Evolutionary conservation across 768 basidiomycete genomes (phyloP), one percentile per base, ranked within the genome.

Genomic region (Pulveroboletus frians): DNA sequence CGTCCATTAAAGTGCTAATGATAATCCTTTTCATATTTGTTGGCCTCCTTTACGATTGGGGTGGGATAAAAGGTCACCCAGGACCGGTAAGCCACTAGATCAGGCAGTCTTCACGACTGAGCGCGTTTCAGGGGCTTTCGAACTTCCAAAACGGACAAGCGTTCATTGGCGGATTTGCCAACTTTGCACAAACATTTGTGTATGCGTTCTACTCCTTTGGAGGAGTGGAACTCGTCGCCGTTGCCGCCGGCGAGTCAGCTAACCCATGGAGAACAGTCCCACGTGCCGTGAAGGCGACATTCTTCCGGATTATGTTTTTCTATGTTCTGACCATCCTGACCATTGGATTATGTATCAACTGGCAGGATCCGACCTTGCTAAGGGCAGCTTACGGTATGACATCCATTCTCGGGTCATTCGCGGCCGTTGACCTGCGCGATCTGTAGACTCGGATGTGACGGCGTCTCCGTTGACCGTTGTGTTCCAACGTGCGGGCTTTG

Each of bases 141-240:
- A 78, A 78, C 61, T 77, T 77, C 47, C 71, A 72, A 20, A 53
- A 73, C 34, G 68, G 69, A 9, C 77, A 79, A 62, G 77, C 78
- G 0, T 78, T 80, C 56, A 65, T 80, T 10, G 79, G 78, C 9
- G 77, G 77, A 39, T 80, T 78, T 47, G 49, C 73, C 32, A 68
- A 74, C 30, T 78, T 80, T 61, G 74, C 76, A 8, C 76, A 76
- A 56, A 77, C 76, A 5, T 84, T 83, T 51, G 81, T 85, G 32
- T 85, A 75, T 30, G 84, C 84, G 11, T 85, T 85, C 52, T 88
- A 80, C 66, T 84, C 83, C 8, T 83, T 77, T 62, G 80, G 77
- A 15, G 81, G 83, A 15, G 79, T 85, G 27, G 84, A 85, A 56
- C 74, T 88, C 9, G 84, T 87, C 36, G 79, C 83, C 3, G 65